phyloP scores from a whole-genome alignment of 345 rosid species.

The Orychophragmus violaceus region DNA sequence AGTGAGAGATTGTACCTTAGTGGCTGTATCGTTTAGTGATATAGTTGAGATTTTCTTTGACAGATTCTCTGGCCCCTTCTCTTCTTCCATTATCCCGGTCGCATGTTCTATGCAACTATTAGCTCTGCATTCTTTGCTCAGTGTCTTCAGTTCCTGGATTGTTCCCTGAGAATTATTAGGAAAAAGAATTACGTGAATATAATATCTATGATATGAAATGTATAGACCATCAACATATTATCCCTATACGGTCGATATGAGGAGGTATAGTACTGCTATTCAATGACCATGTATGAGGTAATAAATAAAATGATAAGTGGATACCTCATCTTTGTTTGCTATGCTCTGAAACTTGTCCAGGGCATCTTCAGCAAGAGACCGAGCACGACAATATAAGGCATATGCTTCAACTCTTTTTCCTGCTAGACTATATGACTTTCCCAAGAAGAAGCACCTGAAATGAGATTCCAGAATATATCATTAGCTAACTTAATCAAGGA shows the following conservation, averaged over 20 bases:
- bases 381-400: slow-evolving; percentile 62
- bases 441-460: slow-evolving; percentile 89
- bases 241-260: not conserved
- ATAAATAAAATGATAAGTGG: not conserved
- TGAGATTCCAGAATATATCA: slow-evolving; percentile 18
- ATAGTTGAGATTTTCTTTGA: slow-evolving; percentile 65
- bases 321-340: slow-evolving; percentile 46
- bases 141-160: slow-evolving; percentile 52
- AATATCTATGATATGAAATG: not conserved
- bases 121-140: slow-evolving; percentile 70
- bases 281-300: not conserved
- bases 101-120: slow-evolving; percentile 95
- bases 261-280: slow-evolving; percentile 2
- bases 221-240: not conserved
- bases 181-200: not conserved
- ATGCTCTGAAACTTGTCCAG: slow-evolving; percentile 40
- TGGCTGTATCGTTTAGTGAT: slow-evolving; percentile 53
- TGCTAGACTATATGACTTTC: slow-evolving; percentile 82
- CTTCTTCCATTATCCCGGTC: slow-evolving; percentile 63
- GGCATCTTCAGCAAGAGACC: slow-evolving; percentile 75
- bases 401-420: slow-evolving; percentile 91
- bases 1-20: slow-evolving; percentile 47
- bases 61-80: slow-evolving; percentile 73
- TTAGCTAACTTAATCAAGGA: not conserved
- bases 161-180: slow-evolving; percentile 34